Conservation (phyloP, 2,329 filamentous ascomycete genomes). For the Clarireedia hainanense region DNA sequence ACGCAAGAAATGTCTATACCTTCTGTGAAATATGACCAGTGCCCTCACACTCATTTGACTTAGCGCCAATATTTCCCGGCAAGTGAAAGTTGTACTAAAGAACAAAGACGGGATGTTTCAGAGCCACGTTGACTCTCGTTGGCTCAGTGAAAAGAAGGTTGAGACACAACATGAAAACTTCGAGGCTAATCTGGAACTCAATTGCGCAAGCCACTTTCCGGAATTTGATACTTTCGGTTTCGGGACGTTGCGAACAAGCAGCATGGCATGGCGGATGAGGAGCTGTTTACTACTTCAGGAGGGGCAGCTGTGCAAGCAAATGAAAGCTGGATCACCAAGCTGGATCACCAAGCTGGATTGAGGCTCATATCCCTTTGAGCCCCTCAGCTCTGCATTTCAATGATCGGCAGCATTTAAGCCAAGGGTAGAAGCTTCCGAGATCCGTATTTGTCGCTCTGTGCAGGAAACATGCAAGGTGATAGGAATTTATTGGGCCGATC, state of each 20-base stretch:
- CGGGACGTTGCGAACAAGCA: neutral
- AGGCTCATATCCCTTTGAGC: neutral
- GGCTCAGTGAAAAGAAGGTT: neutral
- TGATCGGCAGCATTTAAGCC: neutral
- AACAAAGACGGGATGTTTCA: neutral
- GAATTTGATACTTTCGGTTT: neutral
- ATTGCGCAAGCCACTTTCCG: constrained; percentile 3
- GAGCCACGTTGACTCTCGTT: neutral
- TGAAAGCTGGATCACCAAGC: neutral
- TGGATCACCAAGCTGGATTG: neutral
- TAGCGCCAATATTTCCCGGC: neutral
- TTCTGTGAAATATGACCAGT: neutral
- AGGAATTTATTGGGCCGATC: too few relatives aligned
- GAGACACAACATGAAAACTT: neutral
- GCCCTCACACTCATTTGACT: neutral
- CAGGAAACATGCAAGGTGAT: too few relatives aligned
- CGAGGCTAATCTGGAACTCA: neutral
- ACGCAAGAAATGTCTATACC: neutral
- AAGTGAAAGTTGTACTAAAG: neutral
- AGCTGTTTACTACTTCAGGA: neutral
- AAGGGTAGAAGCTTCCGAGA: neutral
- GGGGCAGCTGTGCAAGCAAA: neutral
- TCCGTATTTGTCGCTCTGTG: neutral
- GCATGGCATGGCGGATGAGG: neutral
- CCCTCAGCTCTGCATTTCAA: neutral